Base-by-base conservation (phyloP, 2,329 filamentous ascomycete species). In the Huntiella abstrusa region DNA sequence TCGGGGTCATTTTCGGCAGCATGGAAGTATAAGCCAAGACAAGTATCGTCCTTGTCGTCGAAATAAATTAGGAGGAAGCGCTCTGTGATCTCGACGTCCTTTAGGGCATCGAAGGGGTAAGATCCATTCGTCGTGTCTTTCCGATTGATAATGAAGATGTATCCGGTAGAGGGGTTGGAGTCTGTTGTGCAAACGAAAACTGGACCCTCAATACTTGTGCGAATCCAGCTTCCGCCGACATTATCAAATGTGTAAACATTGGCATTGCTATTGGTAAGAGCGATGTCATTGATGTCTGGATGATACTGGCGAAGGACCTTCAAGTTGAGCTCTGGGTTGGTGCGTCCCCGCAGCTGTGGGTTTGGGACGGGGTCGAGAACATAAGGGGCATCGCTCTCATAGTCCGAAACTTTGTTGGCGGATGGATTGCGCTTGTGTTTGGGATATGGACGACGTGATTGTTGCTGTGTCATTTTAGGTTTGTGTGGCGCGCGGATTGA, bases 281-380 rank as follows among this genome's bases (percentile, higher is more conserved):
- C 68, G 57, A 95, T 85, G 45, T 70, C 65, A 49, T 68, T 67
- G 52, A 95, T 75, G 49, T 74, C 71, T 32, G 85, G 82, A 49
- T 84, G 74, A 64, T 94, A 83, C 53, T 85, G 82, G 49, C 73
- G 77, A 33, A 96, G 70, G 35, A 95, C 88, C 42, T 75, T 70
- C 53, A 93, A 70, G 65, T 96, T 96, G 57, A 96, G 77, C 54
- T 92, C 80, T 47, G 80, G 82, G 60, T 87, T 91, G 52, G 80
- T 79, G 53, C 83, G 78, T 59, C 66, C 73, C 44, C 62, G 68
- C 56, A 63, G 70, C 33, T 60, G 65, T 55, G 61, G 49, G 55
- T 61, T 49, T 53, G 62, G 54, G 55, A 64, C 59, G 42, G 58
- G 51, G 42, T 63, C 61, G 54, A 62, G 55, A 56, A 73, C 70